Conservation (phyloP, 805 yeast genomes). For the Yarrowia sp. region DNA sequence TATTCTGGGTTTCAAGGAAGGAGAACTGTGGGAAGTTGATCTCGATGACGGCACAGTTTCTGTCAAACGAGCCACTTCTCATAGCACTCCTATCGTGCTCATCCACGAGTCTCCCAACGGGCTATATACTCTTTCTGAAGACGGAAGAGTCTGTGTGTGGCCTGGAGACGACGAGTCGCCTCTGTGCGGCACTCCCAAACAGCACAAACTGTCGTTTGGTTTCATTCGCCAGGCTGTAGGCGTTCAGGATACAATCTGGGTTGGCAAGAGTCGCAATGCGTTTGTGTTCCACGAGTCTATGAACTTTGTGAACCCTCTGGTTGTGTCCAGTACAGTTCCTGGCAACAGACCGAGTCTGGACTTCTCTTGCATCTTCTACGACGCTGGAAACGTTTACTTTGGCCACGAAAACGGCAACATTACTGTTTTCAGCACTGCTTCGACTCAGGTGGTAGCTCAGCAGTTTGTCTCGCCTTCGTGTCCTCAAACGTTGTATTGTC, state of each 20-base stretch:
- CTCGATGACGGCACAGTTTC: slow-evolving; percentile 28
- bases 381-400: slow-evolving; percentile 48
- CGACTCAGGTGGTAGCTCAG: slow-evolving; percentile 46
- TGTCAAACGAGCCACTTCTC: slow-evolving; percentile 44
- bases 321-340: slow-evolving; percentile 42
- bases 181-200: slow-evolving; percentile 45
- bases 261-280: slow-evolving; percentile 49
- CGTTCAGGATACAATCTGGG: slow-evolving; percentile 48
- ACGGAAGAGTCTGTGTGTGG: slow-evolving; percentile 52
- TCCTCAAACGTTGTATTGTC: slow-evolving; percentile 45
- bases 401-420: slow-evolving; percentile 54
- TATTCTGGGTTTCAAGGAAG: slow-evolving; percentile 50
- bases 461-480: slow-evolving; percentile 48
- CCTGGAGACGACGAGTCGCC: slow-evolving; percentile 41
- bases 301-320: slow-evolving; percentile 43
- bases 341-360: slow-evolving; percentile 41
- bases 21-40: slow-evolving; percentile 48
- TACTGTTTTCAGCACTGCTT: slow-evolving; percentile 46
- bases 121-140: slow-evolving; percentile 51
- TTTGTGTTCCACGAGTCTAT: slow-evolving; percentile 48
- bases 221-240: slow-evolving; percentile 45
- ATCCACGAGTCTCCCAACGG: slow-evolving; percentile 42
- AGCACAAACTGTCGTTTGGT: slow-evolving; percentile 47
- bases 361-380: slow-evolving; percentile 47
- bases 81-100: slow-evolving; percentile 43